Conservation (phyloP, 805 yeast species). For the Pachysolen tannophilus region DNA sequence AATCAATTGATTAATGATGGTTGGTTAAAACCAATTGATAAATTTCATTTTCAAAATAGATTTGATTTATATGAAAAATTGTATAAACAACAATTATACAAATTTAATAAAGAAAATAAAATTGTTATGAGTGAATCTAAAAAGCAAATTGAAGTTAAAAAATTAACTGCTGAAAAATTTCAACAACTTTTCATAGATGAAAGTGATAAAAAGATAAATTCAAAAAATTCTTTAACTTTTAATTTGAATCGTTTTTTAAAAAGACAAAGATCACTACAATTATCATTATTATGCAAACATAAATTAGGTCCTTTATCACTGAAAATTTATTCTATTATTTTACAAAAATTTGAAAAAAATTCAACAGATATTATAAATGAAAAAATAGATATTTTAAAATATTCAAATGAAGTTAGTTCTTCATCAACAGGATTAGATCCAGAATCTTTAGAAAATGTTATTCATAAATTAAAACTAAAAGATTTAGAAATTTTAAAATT, state of each 20-base stretch:
- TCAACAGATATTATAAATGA: constrained; percentile 28
- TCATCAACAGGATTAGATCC: constrained; percentile 26
- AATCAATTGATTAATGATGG: constrained; percentile 38
- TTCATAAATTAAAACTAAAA: constrained; percentile 20
- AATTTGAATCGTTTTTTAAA: constrained; percentile 63
- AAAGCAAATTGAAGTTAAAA: constrained; percentile 54
- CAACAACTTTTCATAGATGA: constrained; percentile 20
- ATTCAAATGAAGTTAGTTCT: constrained; percentile 22
- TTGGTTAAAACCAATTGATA: constrained; percentile 41
- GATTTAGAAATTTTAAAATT: constrained; percentile 30
- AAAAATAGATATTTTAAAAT: constrained; percentile 17
- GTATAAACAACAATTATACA: constrained; percentile 28
- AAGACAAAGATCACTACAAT: constrained; percentile 52
- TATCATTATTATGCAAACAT: constrained; percentile 54
- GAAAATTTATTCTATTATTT: constrained; percentile 49
- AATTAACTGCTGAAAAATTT: constrained; percentile 33
- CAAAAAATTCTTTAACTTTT: constrained; percentile 45
- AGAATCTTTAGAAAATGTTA: constrained; percentile 9
- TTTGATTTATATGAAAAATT: constrained; percentile 24
- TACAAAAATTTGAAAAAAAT: constrained; percentile 49
- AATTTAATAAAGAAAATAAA: constrained; percentile 20
- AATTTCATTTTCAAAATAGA: constrained; percentile 20
- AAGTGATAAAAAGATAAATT: constrained; percentile 33
- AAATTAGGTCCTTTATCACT: constrained; percentile 67
- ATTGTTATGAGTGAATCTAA: constrained; percentile 42